Conservation (phyloP, 1,139 yeast genomes). For the Yamadazyma mexicana region DNA sequence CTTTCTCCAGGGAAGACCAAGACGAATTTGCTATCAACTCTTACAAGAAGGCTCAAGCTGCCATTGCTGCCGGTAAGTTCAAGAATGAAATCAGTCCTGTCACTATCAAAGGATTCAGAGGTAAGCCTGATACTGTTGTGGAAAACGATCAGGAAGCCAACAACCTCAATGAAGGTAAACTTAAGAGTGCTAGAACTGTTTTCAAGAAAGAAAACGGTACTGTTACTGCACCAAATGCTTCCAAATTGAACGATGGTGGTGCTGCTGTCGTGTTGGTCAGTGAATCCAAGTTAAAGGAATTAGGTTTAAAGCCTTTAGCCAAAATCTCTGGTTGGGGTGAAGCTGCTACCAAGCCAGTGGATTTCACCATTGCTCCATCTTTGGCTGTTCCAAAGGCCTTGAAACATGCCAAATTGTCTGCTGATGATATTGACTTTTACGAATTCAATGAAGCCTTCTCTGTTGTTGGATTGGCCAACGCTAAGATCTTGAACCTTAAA, state of each 20-base stretch:
- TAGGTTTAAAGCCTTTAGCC: slow-evolving; percentile 85
- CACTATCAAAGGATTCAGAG: slow-evolving; percentile 85
- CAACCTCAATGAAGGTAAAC: slow-evolving; percentile 73
- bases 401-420: slow-evolving; percentile 71
- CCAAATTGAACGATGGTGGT: slow-evolving; percentile 95
- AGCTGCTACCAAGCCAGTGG: slow-evolving; percentile 91
- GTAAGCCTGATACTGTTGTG: slow-evolving; percentile 81
- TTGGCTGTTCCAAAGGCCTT: slow-evolving; percentile 94
- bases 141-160: slow-evolving; percentile 70
- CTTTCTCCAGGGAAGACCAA: slow-evolving; percentile 65
- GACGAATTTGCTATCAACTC: slow-evolving; percentile 70
- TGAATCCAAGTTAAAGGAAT: slow-evolving; percentile 77
- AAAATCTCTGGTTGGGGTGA: slow-evolving; percentile 94
- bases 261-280: slow-evolving; percentile 90
- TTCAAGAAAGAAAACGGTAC: slow-evolving; percentile 92
- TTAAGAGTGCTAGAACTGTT: slow-evolving; percentile 84
- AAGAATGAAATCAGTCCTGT: slow-evolving; percentile 79
- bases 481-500: slow-evolving; percentile 67
- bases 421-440: slow-evolving; percentile 67
- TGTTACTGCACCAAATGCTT: slow-evolving; percentile 95
- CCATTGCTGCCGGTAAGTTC: slow-evolving; percentile 80
- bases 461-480: slow-evolving; percentile 91
- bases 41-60: slow-evolving; percentile 76
- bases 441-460: slow-evolving; percentile 98
- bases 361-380: slow-evolving; percentile 93